Percentiles rank a stretch among this genome's conserved stretches.
phyloP scores from a whole-genome alignment of 176 grass and related monocot species.

The Triticum dicoccoides region DNA sequence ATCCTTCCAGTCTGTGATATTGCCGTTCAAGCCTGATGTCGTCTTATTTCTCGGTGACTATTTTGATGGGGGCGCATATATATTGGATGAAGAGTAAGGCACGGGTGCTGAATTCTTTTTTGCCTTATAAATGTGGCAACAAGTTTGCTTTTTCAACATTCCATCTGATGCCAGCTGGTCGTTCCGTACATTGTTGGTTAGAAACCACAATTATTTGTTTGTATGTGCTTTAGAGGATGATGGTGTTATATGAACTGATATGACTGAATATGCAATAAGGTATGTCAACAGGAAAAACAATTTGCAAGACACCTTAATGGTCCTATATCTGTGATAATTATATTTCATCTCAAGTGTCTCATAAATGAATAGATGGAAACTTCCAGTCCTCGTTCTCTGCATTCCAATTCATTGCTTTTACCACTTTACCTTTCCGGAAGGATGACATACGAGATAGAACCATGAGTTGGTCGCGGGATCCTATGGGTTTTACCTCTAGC shows the following conservation, averaged over 20 bases:
- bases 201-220: background rate
- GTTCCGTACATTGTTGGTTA: background rate
- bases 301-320: background rate
- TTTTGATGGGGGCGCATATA: slow-evolving; percentile 78
- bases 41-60: slow-evolving; percentile 88
- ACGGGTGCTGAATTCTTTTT: slow-evolving; percentile 57
- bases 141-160: slow-evolving; percentile 14
- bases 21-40: slow-evolving; percentile 72
- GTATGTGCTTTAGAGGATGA: background rate
- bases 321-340: background rate
- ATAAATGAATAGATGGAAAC: slow-evolving; percentile 1
- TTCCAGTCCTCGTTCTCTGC: background rate
- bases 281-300: background rate
- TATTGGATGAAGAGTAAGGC: slow-evolving; percentile 96
- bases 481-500: too few species aligned
- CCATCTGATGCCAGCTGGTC: background rate
- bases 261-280: slow-evolving; percentile 9
- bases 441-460: too few species aligned
- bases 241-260: background rate
- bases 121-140: slow-evolving; percentile 1
- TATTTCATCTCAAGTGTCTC: background rate
- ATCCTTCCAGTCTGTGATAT: slow-evolving; percentile 76
- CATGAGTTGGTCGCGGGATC: too few species aligned
- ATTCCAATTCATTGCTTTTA: background rate
- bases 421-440: background rate